A percentile compares a stretch with the other conserved stretches of the same genome.
These are phyloP conservation scores for Rhodomyrtus tomentosa DNA, from an alignment of 345 rosid genomes.

Conservation along the genomic window DNA sequence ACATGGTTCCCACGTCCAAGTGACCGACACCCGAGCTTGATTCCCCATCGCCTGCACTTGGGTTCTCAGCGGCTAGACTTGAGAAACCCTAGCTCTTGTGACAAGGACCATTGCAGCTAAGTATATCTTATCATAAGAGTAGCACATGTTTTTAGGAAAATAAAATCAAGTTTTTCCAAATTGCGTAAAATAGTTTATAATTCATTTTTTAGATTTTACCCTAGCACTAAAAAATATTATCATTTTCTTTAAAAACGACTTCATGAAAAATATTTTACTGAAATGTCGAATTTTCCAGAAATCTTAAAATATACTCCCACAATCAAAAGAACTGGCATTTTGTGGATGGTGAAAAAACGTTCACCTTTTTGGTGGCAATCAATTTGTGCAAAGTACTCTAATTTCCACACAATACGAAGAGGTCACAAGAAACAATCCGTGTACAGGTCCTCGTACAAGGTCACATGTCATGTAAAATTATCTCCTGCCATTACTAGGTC, in stretches of 20 bases:
- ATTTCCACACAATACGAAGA: neutral
- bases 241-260: neutral
- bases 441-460: neutral
- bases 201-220: neutral
- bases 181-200: neutral
- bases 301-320: neutral
- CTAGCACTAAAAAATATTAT: neutral
- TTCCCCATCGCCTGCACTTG: neutral
- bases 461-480: neutral
- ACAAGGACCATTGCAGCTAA: rapidly evolving
- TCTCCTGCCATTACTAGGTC: neutral
- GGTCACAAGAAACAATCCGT: neutral
- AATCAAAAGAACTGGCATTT: neutral
- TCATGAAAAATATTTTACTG: neutral
- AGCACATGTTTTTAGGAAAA: neutral
- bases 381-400: neutral
- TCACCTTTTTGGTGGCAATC: neutral
- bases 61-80: neutral
- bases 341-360: neutral
- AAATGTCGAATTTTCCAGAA: neutral
- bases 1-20: neutral
- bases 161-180: neutral
- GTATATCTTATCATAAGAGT: neutral
- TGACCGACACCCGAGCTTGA: neutral
- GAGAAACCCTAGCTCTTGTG: neutral